These are phyloP conservation scores for Sphagnum tenellum DNA, from an alignment of 225 moss, liverwort and hornwort species.

Conservation along the genomic window DNA sequence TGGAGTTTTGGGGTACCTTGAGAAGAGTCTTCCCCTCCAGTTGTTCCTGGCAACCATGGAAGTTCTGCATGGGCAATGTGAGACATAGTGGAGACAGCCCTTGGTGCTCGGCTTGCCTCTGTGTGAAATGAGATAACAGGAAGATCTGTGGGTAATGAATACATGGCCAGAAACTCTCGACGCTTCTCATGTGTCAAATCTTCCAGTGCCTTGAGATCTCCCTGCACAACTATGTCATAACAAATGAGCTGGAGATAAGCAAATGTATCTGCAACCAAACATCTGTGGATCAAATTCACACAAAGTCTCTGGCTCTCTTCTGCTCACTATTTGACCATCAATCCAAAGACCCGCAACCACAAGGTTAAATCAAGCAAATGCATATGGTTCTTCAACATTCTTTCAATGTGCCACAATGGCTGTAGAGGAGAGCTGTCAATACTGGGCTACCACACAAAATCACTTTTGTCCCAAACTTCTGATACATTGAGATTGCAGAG, in stretches of 20 bases:
- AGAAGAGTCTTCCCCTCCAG: constrained; percentile 8
- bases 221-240: constrained; percentile 15
- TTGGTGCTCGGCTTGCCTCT: constrained; percentile 79
- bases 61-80: constrained; percentile 80
- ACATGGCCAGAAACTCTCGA: constrained; percentile 58
- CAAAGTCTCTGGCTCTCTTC: neutral
- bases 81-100: constrained; percentile 82
- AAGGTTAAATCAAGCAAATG: too few species aligned
- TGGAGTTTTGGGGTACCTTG: constrained; percentile 62
- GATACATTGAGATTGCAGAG: too few species aligned
- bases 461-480: too few species aligned
- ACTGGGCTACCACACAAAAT: too few species aligned
- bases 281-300: neutral
- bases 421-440: too few species aligned
- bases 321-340: neutral
- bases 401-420: neutral
- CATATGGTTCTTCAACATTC: neutral
- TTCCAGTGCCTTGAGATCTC: constrained; percentile 78
- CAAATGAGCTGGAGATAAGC: too few species aligned
- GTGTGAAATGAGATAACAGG: constrained; percentile 92
- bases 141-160: constrained; percentile 67
- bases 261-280: too few species aligned
- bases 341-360: too few species aligned
- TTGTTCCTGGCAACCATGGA: constrained; percentile 39
- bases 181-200: constrained; percentile 85